Percentiles rank a stretch among this genome's conserved stretches.
These are phyloP conservation scores for Tricholoma sp. DNA, from an alignment of 768 basidiomycete species.

Conservation along the genomic window DNA sequence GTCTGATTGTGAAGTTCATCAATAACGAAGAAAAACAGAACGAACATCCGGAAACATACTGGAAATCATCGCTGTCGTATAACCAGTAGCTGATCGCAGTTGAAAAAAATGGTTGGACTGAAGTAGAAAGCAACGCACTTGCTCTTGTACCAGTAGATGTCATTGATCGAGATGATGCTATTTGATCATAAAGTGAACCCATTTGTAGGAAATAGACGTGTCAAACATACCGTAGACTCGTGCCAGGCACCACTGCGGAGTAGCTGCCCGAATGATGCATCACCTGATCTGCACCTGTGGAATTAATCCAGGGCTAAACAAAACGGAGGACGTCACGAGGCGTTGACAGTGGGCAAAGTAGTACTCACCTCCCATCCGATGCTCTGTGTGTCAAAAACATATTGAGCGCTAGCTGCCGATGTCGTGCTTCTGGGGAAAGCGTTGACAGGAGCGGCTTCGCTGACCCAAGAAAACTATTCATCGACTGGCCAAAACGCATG, in stretches of 20 bases:
- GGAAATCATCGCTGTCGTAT: conserved; percentile 44
- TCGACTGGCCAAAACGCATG: neutral
- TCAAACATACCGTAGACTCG: conserved; percentile 39
- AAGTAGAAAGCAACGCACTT: conserved; percentile 29
- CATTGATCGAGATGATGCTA: conserved; percentile 57
- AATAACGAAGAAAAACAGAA: neutral
- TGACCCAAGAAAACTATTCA: conserved; percentile 15
- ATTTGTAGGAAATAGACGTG: neutral
- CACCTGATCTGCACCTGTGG: conserved; percentile 36
- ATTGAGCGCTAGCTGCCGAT: conserved; percentile 36
- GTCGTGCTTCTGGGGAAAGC: conserved; percentile 48
- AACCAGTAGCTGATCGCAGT: conserved; percentile 45
- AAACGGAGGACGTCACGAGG: neutral
- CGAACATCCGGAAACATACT: conserved; percentile 26
- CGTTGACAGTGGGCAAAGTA: neutral
- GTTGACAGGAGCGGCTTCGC: conserved; percentile 56
- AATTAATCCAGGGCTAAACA: conserved; percentile 43
- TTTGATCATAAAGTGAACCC: neutral
- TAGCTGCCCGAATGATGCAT: conserved; percentile 52
- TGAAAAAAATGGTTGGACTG: neutral
- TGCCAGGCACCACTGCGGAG: conserved; percentile 41
- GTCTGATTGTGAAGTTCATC: conserved; percentile 17
- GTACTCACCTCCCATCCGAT: conserved; percentile 41
- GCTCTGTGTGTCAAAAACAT: conserved; percentile 51
- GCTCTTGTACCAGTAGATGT: conserved; percentile 56